These are phyloP conservation scores for Penicillium decumbens DNA, from an alignment of 2,329 filamentous ascomycete species.

Conservation along the genomic window DNA sequence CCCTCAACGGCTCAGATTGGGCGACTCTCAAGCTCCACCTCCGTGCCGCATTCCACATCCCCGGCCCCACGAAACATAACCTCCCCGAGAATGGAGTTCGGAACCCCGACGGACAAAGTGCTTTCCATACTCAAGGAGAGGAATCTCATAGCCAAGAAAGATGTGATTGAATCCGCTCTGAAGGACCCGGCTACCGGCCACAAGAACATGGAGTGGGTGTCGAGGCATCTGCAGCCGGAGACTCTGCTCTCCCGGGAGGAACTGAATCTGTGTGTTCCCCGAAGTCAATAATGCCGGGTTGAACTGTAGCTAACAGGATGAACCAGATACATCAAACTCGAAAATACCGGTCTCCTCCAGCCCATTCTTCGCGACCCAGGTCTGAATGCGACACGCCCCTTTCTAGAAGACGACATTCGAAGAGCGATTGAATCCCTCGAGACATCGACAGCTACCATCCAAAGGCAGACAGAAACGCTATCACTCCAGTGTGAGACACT, in stretches of 20 bases:
- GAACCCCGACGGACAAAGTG: slow-evolving; percentile 12
- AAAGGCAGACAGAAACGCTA: slow-evolving; percentile 33
- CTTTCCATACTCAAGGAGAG: slow-evolving; percentile 29
- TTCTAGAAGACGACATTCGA: slow-evolving; percentile 39
- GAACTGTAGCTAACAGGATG: background rate
- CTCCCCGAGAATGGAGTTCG: slow-evolving; percentile 6
- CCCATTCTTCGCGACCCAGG: slow-evolving; percentile 26
- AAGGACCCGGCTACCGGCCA: slow-evolving; percentile 13
- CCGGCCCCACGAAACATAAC: slow-evolving; percentile 5
- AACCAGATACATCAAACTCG: slow-evolving; percentile 33
- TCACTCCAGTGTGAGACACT: slow-evolving; percentile 31
- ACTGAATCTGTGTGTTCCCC: slow-evolving; percentile 30
- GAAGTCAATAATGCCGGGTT: background rate
- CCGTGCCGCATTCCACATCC: slow-evolving; percentile 2
- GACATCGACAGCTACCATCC: slow-evolving; percentile 34
- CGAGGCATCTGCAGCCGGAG: slow-evolving; percentile 29
- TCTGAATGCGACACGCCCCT: slow-evolving; percentile 32
- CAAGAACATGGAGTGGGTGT: slow-evolving; percentile 31
- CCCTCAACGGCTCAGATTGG: background rate
- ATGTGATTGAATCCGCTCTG: slow-evolving; percentile 29
- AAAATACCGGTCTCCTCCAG: slow-evolving; percentile 29
- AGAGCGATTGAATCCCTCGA: slow-evolving; percentile 34
- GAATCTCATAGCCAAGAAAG: slow-evolving; percentile 26
- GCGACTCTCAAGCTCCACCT: background rate
- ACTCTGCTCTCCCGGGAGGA: slow-evolving; percentile 41